Percentiles rank a stretch among this genome's conserved stretches.
These are phyloP conservation scores for Sclerotinia trifoliorum DNA, from an alignment of 2,329 filamentous ascomycete species.

Conservation along the genomic window DNA sequence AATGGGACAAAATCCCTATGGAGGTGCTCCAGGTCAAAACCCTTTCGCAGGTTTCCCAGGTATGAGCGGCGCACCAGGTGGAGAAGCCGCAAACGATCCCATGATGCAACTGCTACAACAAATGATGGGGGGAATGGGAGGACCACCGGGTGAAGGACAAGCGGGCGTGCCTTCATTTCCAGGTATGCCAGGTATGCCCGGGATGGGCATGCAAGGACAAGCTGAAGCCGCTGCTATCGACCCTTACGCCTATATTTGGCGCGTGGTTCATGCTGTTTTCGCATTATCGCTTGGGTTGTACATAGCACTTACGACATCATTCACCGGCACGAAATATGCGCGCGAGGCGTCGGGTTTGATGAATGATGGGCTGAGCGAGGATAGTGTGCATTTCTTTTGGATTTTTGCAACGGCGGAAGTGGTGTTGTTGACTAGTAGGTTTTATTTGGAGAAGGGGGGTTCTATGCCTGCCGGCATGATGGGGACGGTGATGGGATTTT, in stretches of 20 bases:
- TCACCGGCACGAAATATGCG: conserved; percentile 63
- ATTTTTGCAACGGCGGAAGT: conserved; percentile 78
- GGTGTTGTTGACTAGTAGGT: conserved; percentile 67
- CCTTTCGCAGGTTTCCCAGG: conserved; percentile 32
- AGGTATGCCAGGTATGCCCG: conserved; percentile 41
- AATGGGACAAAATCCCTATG: conserved; percentile 40
- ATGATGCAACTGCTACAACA: conserved; percentile 76
- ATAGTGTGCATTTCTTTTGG: conserved; percentile 64
- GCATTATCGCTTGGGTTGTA: conserved; percentile 69
- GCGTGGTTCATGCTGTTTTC: conserved; percentile 70
- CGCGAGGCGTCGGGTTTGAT: not conserved
- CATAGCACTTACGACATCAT: conserved; percentile 65
- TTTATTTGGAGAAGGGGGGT: conserved; percentile 63
- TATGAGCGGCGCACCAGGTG: conserved; percentile 31
- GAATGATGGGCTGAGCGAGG: conserved; percentile 38
- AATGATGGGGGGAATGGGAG: conserved; percentile 57
- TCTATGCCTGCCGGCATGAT: conserved; percentile 60
- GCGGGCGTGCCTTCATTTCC: conserved; percentile 41
- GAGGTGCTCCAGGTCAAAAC: conserved; percentile 18
- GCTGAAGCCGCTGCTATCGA: conserved; percentile 42
- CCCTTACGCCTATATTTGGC: conserved; percentile 59
- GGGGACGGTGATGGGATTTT: conserved; percentile 60
- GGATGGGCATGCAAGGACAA: conserved; percentile 21
- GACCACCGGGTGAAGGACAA: conserved; percentile 38
- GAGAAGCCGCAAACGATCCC: conserved; percentile 51